A percentile compares a stretch with the other conserved stretches of the same genome.
These are phyloP conservation scores for Ceratonia siliqua DNA, from an alignment of 306 rosid genomes.

Conservation along the genomic window DNA sequence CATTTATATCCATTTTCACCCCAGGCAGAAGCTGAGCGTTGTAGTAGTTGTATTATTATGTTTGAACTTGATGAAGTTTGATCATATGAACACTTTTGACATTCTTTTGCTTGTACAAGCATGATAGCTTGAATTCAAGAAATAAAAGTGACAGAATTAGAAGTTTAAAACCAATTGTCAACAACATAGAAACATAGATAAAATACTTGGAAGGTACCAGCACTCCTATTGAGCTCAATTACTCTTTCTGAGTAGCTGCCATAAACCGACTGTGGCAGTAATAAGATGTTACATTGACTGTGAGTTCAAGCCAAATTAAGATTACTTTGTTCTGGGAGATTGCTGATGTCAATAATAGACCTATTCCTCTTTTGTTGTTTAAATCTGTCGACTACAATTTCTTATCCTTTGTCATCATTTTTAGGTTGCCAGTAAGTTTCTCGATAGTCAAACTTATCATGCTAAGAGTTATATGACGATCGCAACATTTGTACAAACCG, in stretches of 20 bases:
- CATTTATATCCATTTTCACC: neutral
- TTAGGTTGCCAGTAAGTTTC: slow-evolving; percentile 18
- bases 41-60: slow-evolving; percentile 9
- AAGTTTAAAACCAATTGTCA: slow-evolving; percentile 4
- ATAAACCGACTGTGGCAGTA: slow-evolving; percentile 21
- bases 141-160: slow-evolving; percentile 21
- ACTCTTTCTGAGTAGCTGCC: slow-evolving; percentile 15
- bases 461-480: neutral
- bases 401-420: slow-evolving; percentile 33
- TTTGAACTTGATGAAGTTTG: neutral
- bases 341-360: slow-evolving; percentile 34
- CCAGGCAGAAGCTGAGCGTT: too few relatives aligned
- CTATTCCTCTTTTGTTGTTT: slow-evolving; percentile 36
- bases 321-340: slow-evolving; percentile 32
- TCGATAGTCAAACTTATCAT: slow-evolving; percentile 18
- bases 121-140: slow-evolving; percentile 5
- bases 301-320: slow-evolving; percentile 36
- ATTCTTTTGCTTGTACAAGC: neutral
- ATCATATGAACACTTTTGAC: neutral
- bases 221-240: slow-evolving; percentile 18
- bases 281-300: slow-evolving; percentile 28
- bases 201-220: neutral
- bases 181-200: neutral
- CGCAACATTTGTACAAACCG: slow-evolving; percentile 9
- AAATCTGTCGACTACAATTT: slow-evolving; percentile 14